phyloP scores from a whole-genome alignment of 2,329 filamentous ascomycete species.

The Alternaria metachromatica region DNA sequence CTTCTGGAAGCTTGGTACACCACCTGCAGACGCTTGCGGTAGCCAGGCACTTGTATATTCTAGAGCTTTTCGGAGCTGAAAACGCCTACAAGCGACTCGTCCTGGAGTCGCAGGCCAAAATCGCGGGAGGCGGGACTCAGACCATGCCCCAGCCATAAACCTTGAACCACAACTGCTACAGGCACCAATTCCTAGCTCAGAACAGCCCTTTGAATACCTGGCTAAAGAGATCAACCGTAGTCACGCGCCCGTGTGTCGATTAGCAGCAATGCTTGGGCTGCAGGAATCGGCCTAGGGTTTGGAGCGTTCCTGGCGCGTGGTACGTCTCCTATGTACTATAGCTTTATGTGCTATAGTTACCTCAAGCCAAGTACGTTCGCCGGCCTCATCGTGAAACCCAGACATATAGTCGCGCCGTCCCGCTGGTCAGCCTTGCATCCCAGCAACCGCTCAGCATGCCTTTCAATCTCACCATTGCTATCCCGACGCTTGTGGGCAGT shows the following conservation, averaged over 20 bases:
- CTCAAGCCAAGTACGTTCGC: not conserved
- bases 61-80: not conserved
- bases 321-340: not conserved
- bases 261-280: not conserved
- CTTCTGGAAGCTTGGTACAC: not conserved
- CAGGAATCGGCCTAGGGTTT: not conserved
- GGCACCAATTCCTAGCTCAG: not conserved
- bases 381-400: not conserved
- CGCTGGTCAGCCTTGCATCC: not conserved
- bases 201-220: not conserved
- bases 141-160: not conserved
- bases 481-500: conserved; percentile 32
- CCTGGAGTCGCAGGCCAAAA: not conserved
- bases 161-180: not conserved
- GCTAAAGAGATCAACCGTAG: not conserved
- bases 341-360: not conserved
- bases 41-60: not conserved
- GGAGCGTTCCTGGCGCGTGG: not conserved
- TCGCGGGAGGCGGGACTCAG: not conserved
- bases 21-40: not conserved
- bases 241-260: not conserved
- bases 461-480: conserved; percentile 4
- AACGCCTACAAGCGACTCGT: not conserved
- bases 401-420: not conserved
- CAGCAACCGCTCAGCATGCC: not conserved